A percentile compares a stretch with the other conserved stretches of the same genome.
These are phyloP conservation scores for Gracilaria gracilis DNA, from an alignment of 23 red algal genomes.

Conservation along the genomic window DNA sequence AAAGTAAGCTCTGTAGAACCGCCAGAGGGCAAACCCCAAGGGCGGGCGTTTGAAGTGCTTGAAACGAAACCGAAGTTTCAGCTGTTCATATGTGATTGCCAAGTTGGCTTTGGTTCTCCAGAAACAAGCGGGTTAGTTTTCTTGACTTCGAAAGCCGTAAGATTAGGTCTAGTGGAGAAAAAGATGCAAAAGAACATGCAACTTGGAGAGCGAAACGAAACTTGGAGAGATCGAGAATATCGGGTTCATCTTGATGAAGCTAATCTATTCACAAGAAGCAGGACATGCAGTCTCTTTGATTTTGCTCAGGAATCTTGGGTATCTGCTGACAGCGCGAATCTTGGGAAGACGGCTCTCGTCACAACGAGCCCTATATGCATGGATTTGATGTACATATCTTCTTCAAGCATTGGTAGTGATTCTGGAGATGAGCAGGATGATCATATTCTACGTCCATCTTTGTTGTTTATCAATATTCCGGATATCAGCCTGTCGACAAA, in stretches of 20 bases:
- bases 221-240: slow-evolving; percentile 65
- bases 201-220: slow-evolving; percentile 69
- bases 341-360: slow-evolving; percentile 35
- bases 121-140: slow-evolving; percentile 72
- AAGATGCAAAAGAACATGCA: slow-evolving; percentile 70
- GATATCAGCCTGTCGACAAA: slow-evolving; percentile 69
- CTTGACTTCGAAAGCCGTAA: slow-evolving; percentile 61
- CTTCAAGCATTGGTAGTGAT: slow-evolving; percentile 30
- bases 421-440: slow-evolving; percentile 68
- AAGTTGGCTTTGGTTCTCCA: slow-evolving; percentile 75
- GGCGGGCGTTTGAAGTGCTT: slow-evolving; percentile 48
- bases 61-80: slow-evolving; percentile 62
- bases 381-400: slow-evolving; percentile 81
- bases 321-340: not conserved
- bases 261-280: slow-evolving; percentile 57
- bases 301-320: slow-evolving; percentile 50
- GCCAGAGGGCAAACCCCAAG: not conserved
- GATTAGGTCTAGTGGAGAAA: slow-evolving; percentile 71
- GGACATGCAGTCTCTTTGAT: slow-evolving; percentile 39
- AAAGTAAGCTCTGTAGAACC: not conserved
- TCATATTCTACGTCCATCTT: slow-evolving; percentile 63
- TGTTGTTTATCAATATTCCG: slow-evolving; percentile 77
- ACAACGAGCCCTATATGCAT: slow-evolving; percentile 66
- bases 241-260: slow-evolving; percentile 74
- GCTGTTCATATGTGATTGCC: slow-evolving; percentile 67